Evolutionary conservation across 495 filamentous ascomycete genomes (phyloP), one percentile per base, ranked within the genome.

Genomic region (Stereocaulon alpinum): DNA sequence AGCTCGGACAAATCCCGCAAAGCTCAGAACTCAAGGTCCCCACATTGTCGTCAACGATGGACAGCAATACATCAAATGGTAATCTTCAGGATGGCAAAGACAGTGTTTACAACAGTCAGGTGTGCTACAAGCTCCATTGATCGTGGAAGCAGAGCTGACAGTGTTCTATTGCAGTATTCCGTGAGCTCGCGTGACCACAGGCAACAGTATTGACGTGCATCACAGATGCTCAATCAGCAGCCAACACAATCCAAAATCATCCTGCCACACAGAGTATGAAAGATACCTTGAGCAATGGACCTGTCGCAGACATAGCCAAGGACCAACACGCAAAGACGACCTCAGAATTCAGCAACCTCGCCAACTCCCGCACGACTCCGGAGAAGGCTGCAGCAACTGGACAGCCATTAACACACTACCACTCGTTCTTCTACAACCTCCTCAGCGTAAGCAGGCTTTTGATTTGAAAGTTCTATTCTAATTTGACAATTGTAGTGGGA

Each of bases 381-480:
- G 72, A 80, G 40, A 76, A 83, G 59, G 80, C 80, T 41, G 82
- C 89, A 65, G 83, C 82, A 63, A 94, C 84, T 67, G 90, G 89
- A 65, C 91, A 96, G 70, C 86, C 86, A 29, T 73, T 97, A 74
- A 96, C 91, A 17, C 55, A 34, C 55, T 99, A 96, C 73, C 93
- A 97, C 75, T 96, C 90, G 40, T 82, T 96, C 75, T 91, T 97
- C 77, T 88, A 88, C 67, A 88, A 87, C 71, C 80, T 99, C 56
- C 72, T 99, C 61, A 86, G 82, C 75, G 82, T 85, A 69, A 72
- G 82, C 76, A 17, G 20, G 18, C 6, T 20, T 27, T 54, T 30
- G n/a, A 9, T 40, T 45, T 20, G 6, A 34, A 15, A 44, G 0
- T 7, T 6, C 7, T 20, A 37, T 18, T 70, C 65, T 18, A 22